These are phyloP conservation scores for Streptanthus diversifolius DNA, from an alignment of 345 rosid species.

Conservation along the genomic window DNA sequence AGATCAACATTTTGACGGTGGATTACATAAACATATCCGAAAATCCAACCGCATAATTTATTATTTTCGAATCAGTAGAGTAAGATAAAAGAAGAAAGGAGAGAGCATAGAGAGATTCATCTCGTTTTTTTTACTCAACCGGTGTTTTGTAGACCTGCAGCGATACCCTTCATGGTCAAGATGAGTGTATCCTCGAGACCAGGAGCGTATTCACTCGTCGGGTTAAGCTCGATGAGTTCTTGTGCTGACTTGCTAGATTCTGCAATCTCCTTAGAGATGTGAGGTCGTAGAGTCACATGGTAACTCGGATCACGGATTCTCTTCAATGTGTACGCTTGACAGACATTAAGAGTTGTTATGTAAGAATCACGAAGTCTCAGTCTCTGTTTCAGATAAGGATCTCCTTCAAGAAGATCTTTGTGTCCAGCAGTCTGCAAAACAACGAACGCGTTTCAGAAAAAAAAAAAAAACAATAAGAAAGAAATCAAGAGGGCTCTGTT, in stretches of 20 bases:
- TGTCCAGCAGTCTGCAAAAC: conserved; percentile 80
- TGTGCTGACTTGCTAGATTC: conserved; percentile 65
- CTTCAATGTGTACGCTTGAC: conserved; percentile 94
- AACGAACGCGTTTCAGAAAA: background rate
- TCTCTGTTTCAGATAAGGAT: conserved; percentile 92
- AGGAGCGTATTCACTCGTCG: conserved; percentile 85
- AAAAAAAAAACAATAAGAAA: background rate
- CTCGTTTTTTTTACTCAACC: conserved; percentile 41
- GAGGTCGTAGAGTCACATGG: conserved; percentile 67
- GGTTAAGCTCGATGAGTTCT: conserved; percentile 74
- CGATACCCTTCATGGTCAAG: conserved; percentile 97
- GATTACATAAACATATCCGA: conserved; percentile 18
- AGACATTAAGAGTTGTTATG: conserved; percentile 94
- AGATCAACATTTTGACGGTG: conserved; percentile 24
- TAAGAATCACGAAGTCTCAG: conserved; percentile 88
- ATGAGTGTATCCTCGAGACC: conserved; percentile 93
- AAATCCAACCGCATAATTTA: conserved; percentile 19
- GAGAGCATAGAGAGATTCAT: background rate
- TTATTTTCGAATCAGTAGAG: conserved; percentile 8
- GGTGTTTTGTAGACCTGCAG: conserved; percentile 93
- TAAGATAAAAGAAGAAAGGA: background rate
- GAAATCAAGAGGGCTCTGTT: background rate
- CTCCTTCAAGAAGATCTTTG: conserved; percentile 91
- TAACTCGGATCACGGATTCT: conserved; percentile 85
- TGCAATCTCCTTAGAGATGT: conserved; percentile 65